These are phyloP conservation scores for Punica granatum DNA, from an alignment of 345 rosid species.

Conservation along the genomic window DNA sequence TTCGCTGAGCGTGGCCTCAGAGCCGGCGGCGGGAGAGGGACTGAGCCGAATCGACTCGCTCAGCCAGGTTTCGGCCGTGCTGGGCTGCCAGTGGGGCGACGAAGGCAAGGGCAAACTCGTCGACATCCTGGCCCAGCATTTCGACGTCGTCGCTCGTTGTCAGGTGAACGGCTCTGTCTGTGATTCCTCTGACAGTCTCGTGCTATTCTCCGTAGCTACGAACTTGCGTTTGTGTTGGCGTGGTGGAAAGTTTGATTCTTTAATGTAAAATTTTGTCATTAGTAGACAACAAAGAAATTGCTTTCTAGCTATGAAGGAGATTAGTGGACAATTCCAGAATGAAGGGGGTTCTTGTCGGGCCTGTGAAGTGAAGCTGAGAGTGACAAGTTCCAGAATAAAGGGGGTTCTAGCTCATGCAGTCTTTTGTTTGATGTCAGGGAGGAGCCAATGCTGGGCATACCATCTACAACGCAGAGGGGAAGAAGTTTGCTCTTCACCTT, in stretches of 20 bases:
- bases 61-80: constrained; percentile 84
- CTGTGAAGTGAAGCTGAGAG: not conserved
- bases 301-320: not conserved
- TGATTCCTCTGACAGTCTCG: not conserved
- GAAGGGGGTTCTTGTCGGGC: not conserved
- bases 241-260: not conserved
- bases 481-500: constrained; percentile 93
- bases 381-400: not conserved
- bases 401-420: not conserved
- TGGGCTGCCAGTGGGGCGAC: constrained; percentile 97
- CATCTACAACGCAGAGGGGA: constrained; percentile 86
- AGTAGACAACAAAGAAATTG: not conserved
- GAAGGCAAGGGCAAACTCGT: constrained; percentile 99
- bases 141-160: constrained; percentile 95
- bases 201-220: not conserved
- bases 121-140: constrained; percentile 79
- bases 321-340: not conserved
- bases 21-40: constrained; percentile 31
- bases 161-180: constrained; percentile 38
- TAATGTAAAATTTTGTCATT: not conserved
- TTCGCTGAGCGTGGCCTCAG: constrained; percentile 34
- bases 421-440: constrained; percentile 40
- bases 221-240: not conserved
- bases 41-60: constrained; percentile 50
- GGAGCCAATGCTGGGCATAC: constrained; percentile 99